Evolutionary conservation across 768 basidiomycete species (phyloP), one percentile per base, ranked within the genome.

Genomic region (Pleurotus eryngii): DNA sequence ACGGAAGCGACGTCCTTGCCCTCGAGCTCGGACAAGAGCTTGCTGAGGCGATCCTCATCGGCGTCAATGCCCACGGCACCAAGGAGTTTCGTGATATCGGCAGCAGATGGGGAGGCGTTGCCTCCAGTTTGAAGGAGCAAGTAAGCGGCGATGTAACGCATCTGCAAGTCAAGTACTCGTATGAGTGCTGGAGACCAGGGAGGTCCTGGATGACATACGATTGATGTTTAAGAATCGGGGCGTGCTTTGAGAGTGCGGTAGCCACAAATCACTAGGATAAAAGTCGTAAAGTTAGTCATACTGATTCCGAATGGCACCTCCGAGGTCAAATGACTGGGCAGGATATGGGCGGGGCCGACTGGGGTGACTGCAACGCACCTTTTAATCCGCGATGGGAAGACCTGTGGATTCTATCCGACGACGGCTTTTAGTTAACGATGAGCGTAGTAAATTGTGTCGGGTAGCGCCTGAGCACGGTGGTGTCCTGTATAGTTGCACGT

Each of bases 111-210:
- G 61, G 82, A 84, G 67, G 86, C 76, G 69, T 98, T 98, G 56
- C 97, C 97, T 64, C 94, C 97, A 70, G 86, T 83, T 74, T 90
- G 89, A 77, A 98, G 94, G 72, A 99, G 93, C 59, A 99, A 86
- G 82, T 97, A 98, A 64, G 94, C 92, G 77, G 94, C 95, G 74
- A 98, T 79, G 71, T 94, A 78, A 76, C 90, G 90, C 92, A 94
- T 94, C 89, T 90, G 64, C 27, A 9, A 40, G 38, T 39, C 15
- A 42, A 53, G 9, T 24, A 17, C 27, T 3, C 37, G 20, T 30
- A 49, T 24, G 14, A 22, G 26, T 17, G 24, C 17, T 46, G 26
- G 35, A 30, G 43, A 27, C 43, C 37, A 11, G 37, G 20, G 27
- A 9, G 35, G 39, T 3, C 58, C 27, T 37, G 30, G 2, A 11